Evolutionary conservation across 306 rosid genomes (phyloP), one percentile per base, ranked within the genome.

Genomic region (Nissolia schottii): DNA sequence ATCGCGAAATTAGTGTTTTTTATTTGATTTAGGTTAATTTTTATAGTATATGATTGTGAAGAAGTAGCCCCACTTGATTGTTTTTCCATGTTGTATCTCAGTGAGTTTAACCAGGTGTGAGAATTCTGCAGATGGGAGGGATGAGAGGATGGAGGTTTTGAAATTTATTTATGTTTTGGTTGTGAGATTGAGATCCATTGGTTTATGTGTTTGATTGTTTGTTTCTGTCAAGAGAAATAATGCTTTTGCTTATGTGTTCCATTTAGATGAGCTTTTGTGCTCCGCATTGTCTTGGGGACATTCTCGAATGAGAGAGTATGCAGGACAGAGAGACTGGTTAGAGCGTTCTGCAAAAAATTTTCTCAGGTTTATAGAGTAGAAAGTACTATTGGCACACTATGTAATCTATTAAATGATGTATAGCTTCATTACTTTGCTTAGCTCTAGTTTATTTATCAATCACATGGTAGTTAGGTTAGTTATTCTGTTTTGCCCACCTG

Each of bases 181-280:
- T 16, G 58, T 57, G 48, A 32, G 48, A 48, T 68, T 77, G 63
- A 70, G 49, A 70, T 58, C 60, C 66, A 29, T 22, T 70, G 59
- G 3, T 50, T 34, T 35, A 16, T 68, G 29, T 1, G 5, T 41
- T 50, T 13, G 19, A 27, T 77, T 56, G 24, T 35, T 35, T 72
- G 76, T 12, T 46, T 4, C 29, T 18, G 45, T 19, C 6, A 8
- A 6, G 25, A 19, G 12, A 16, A 25, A 55, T 55, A 25, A 55
- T 55, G 37, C 62, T 14, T 55, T 70, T 63, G 4, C 6, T 78
- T 34, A 1, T 61, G 9, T 61, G 59, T 27, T 18, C 29, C 10
- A 1, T 25, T 40, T 54, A 53, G 27, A 18, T 4, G 22, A 41
- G 12, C 58, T 34, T 32, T 50, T 16, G 7, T 34, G 54, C 64